Conservation (phyloP, 2,329 filamentous ascomycete species). For the Cylindrodendrum hubeiense region DNA sequence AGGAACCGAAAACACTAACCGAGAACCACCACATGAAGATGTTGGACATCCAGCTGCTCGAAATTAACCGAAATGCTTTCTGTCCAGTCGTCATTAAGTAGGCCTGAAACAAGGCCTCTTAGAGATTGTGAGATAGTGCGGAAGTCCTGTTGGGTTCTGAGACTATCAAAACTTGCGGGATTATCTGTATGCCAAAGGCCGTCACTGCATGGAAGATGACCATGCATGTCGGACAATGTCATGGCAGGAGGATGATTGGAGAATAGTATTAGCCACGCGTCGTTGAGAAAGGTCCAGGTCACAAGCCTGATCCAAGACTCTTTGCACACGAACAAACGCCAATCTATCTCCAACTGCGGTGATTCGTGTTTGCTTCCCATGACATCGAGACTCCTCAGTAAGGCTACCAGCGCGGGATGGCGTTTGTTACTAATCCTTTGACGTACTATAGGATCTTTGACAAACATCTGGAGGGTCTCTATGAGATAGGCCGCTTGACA, state of each 20-base stretch:
- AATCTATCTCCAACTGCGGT: background rate
- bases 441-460: conserved; percentile 19
- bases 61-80: too few species aligned
- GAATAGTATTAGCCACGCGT: conserved; percentile 19
- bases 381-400: conserved; percentile 12
- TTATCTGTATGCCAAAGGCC: conserved; percentile 29
- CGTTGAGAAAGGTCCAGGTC: conserved; percentile 29
- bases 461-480: conserved; percentile 9
- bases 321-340: conserved; percentile 19
- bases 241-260: conserved; percentile 28
- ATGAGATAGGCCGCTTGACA: conserved; percentile 32
- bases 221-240: conserved; percentile 29
- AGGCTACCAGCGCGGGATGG: conserved; percentile 17
- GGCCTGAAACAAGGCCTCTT: background rate
- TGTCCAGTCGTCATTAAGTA: conserved; percentile 24
- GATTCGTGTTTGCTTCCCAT: conserved; percentile 4
- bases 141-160: background rate
- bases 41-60: too few species aligned
- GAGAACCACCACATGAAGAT: too few species aligned
- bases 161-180: background rate
- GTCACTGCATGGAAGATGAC: conserved; percentile 25
- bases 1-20: too few species aligned
- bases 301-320: conserved; percentile 34
- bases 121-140: background rate
- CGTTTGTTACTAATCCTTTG: conserved; percentile 16